phyloP scores from a whole-genome alignment of 2,329 filamentous ascomycete genomes.

The Aspergillus persii region DNA sequence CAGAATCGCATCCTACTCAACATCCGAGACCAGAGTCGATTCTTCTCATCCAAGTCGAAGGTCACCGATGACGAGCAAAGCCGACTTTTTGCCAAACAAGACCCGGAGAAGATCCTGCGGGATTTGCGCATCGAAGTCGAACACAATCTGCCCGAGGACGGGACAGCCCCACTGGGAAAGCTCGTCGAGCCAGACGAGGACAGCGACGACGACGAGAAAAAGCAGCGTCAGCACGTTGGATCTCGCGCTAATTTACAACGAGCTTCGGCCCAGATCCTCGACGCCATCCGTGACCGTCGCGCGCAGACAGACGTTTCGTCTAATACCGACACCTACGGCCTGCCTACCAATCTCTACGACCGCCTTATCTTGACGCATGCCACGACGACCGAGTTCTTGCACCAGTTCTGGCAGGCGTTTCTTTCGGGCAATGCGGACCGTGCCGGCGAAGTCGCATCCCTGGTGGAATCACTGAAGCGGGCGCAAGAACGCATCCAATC shows the following conservation, averaged over 20 bases:
- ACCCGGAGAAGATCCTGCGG: slow-evolving; percentile 66
- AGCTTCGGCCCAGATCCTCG: slow-evolving; percentile 56
- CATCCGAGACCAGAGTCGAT: slow-evolving; percentile 80
- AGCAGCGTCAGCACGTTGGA: slow-evolving; percentile 60
- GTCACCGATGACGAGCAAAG: slow-evolving; percentile 46
- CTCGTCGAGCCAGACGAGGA: slow-evolving; percentile 52
- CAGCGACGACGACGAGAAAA: slow-evolving; percentile 60
- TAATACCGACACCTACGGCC: slow-evolving; percentile 42
- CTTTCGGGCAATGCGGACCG: slow-evolving; percentile 81
- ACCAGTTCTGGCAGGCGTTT: slow-evolving; percentile 94
- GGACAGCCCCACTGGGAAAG: slow-evolving; percentile 68
- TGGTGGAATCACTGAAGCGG: slow-evolving; percentile 76
- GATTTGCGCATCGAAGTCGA: slow-evolving; percentile 62
- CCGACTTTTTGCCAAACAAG: slow-evolving; percentile 64
- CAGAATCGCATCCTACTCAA: slow-evolving; percentile 80
- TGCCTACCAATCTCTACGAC: slow-evolving; percentile 56
- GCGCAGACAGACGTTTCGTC: slow-evolving; percentile 39
- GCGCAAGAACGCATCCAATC: slow-evolving; percentile 76
- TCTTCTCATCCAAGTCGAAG: slow-evolving; percentile 65
- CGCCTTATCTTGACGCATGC: slow-evolving; percentile 75
- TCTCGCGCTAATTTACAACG: slow-evolving; percentile 64
- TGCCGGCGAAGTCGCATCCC: slow-evolving; percentile 73
- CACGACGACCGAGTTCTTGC: slow-evolving; percentile 91
- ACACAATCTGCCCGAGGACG: slow-evolving; percentile 45
- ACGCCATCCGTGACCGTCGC: slow-evolving; percentile 59